Evolutionary conservation across 371 early-diverging fungal genomes (phyloP).

Genomic region (Mucor indicus): DNA sequence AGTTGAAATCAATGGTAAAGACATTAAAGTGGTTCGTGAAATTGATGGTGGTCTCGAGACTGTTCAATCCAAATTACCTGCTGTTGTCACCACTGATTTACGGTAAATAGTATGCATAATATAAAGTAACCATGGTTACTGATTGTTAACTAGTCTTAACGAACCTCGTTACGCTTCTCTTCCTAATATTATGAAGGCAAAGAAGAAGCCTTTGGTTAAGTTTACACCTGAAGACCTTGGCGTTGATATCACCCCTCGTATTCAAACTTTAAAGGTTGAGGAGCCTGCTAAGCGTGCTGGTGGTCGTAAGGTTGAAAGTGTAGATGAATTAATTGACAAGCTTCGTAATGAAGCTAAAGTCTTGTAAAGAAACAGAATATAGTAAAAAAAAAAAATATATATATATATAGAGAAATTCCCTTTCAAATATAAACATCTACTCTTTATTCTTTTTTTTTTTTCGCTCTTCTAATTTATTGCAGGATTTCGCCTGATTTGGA

Average conservation of each 20-base stretch:
- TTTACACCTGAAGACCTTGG: constrained; percentile 78
- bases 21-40: constrained; percentile 87
- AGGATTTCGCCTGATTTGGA: too few species aligned
- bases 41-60: constrained; percentile 98
- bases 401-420: too few species aligned
- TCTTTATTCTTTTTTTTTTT: too few species aligned
- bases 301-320: constrained; percentile 90
- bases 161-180: constrained; percentile 96
- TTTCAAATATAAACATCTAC: too few species aligned
- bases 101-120: constrained; percentile 60
- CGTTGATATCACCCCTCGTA: constrained; percentile 81
- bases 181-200: constrained; percentile 97
- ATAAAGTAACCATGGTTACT: too few species aligned
- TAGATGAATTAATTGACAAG: constrained; percentile 92
- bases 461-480: too few species aligned
- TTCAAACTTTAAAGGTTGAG: constrained; percentile 83
- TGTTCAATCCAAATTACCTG: constrained; percentile 80
- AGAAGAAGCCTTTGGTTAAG: constrained; percentile 94
- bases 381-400: too few species aligned
- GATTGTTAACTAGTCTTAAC: too few species aligned
- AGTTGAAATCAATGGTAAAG: constrained; percentile 75
- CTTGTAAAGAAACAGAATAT: too few species aligned
- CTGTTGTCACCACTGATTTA: constrained; percentile 95
- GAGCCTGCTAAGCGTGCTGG: constrained; percentile 95
- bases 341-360: constrained; percentile 70